Conservation (phyloP, 345 rosid species). For the Carallia pectinifolia region DNA sequence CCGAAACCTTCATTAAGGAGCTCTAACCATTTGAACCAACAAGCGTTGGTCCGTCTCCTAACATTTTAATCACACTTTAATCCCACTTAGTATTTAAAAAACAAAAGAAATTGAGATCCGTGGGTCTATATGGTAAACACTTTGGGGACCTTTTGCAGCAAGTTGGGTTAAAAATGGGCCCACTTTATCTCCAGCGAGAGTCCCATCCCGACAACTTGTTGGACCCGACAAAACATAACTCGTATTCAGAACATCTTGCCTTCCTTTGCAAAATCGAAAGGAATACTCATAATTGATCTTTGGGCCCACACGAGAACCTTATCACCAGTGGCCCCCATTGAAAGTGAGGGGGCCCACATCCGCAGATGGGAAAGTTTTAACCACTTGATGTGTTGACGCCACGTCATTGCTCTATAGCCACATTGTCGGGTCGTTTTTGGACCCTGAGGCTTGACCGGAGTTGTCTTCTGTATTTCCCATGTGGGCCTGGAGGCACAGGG, state of each 20-base stretch:
- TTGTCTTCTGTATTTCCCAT: conserved; percentile 10
- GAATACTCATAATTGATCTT: not conserved
- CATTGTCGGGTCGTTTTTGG: conserved; percentile 31
- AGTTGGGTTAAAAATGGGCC: not conserved
- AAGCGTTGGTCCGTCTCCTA: no score
- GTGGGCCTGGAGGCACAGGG: conserved; percentile 13
- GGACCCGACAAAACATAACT: not conserved
- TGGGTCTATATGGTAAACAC: no score
- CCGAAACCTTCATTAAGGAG: no score
- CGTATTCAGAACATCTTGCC: not conserved
- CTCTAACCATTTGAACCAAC: no score
- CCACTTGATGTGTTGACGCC: conserved; percentile 27
- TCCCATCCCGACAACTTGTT: not conserved
- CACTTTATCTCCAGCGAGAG: not conserved
- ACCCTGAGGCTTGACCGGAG: conserved; percentile 21
- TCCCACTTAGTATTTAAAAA: no score
- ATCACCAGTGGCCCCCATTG: not conserved
- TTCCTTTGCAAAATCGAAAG: not conserved
- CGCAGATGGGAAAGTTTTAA: conserved; percentile 5
- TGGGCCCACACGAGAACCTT: not conserved
- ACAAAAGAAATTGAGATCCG: no score
- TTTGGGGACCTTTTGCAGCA: not conserved
- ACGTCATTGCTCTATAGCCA: conserved; percentile 7
- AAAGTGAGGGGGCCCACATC: not conserved
- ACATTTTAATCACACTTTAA: no score